Evolutionary conservation across 2,329 filamentous ascomycete species (phyloP).

Genomic region (Sordariomycetes sp.): DNA sequence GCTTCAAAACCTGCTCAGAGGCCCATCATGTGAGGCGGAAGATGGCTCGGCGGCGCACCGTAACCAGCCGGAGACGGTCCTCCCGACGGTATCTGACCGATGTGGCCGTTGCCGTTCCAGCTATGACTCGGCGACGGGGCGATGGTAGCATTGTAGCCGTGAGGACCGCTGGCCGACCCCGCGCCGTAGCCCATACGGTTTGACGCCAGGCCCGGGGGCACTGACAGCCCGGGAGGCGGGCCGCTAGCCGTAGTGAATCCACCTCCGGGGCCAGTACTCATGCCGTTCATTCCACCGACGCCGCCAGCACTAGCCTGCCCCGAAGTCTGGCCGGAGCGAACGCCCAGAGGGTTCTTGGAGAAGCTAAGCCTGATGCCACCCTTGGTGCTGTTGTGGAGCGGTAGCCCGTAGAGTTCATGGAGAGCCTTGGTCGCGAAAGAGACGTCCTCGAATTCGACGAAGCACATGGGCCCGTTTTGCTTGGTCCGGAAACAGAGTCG

Average conservation of each 20-base stretch:
- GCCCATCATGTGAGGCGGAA: constrained; percentile 20
- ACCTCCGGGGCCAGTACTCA: constrained; percentile 37
- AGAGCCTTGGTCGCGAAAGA: constrained; percentile 85
- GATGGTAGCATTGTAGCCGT: not conserved
- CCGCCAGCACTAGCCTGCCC: constrained; percentile 19
- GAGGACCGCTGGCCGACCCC: not conserved
- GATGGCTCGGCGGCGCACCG: constrained; percentile 6
- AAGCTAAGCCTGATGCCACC: constrained; percentile 93
- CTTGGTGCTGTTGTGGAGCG: constrained; percentile 82
- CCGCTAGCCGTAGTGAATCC: constrained; percentile 57
- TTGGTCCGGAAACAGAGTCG: constrained; percentile 90
- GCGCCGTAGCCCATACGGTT: not conserved
- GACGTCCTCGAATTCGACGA: constrained; percentile 94
- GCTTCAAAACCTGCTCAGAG: constrained; percentile 9
- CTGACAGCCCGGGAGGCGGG: constrained; percentile 69
- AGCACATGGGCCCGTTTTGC: constrained; percentile 94
- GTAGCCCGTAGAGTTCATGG: constrained; percentile 76
- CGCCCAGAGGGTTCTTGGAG: constrained; percentile 91
- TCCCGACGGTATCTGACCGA: constrained; percentile 7
- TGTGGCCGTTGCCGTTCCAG: constrained; percentile 7
- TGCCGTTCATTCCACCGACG: constrained; percentile 41
- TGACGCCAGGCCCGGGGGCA: constrained; percentile 54
- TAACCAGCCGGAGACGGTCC: constrained; percentile 10
- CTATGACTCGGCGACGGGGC: not conserved
- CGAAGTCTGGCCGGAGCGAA: constrained; percentile 62